Base-by-base conservation (phyloP, 148 eudicot species). In the Tetragonia tetragonoides region DNA sequence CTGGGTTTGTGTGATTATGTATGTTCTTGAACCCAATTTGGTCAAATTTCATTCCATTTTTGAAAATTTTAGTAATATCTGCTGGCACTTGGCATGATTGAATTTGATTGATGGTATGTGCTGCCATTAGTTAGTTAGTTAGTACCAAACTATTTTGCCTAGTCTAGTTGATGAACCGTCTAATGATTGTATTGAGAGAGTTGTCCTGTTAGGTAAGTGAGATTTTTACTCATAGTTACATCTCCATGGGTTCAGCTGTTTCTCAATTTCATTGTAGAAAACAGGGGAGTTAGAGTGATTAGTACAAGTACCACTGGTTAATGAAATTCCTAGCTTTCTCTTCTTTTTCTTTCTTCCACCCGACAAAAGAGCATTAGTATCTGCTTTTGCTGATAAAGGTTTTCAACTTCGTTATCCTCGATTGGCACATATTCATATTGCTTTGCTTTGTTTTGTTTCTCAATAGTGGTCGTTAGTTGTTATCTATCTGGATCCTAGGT, bases 401-500 rank as follows among this genome's bases (percentile, higher is more conserved):
- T 44, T 67, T 70, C 49, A 70, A 75, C 60, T 75, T 68, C 68
- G 37, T 68, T n/a, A 68, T 80, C 66, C 47, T 3, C 68, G 24
- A 46, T 61, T 42, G 42, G 28, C 2, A 54, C 57, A 34, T 42
- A 60, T 47, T 73, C 75, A 46, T 16, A 39, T 14, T 68, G 60
- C 59, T 49, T 14, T 68, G 60, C 59, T 68, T 68, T 75, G 61
- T 77, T 68, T 68, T 75, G 61, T 77, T 62, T 38, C 39, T 68
- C 34, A 65, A 16, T 74, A 39, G 56, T 78, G 76, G 72, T 68
- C 60, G 64, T 72, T 81, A 54, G 73, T 65, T 70, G 68, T 70
- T 53, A 61, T 76, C 75, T 34, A 67, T 14, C 62, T 40, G 63
- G 78, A 79, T 79, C 81, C 76, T 53, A 71, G 15, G 70, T 66